A percentile compares a stretch with the other conserved stretches of the same genome.
These are phyloP conservation scores for Eruca vesicaria DNA, from an alignment of 441 rosid genomes.

Conservation along the genomic window DNA sequence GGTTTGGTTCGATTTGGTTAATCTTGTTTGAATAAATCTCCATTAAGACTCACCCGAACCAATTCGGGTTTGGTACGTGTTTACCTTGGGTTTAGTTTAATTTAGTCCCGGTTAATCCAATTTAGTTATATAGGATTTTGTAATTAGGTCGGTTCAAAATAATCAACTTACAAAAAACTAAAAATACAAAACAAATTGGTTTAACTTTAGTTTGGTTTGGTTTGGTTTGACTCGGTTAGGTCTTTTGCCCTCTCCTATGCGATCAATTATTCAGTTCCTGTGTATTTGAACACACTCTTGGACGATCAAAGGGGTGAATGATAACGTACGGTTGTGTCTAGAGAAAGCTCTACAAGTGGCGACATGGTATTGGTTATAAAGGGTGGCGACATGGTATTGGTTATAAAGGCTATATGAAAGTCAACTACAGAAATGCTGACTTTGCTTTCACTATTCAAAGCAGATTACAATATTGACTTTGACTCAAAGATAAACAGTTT, in stretches of 20 bases:
- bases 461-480: background rate
- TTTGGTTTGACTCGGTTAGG: too few relatives aligned
- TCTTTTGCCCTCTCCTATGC: too few relatives aligned
- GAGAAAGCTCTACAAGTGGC: background rate
- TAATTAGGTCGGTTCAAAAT: too few relatives aligned
- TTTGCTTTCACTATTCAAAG: background rate
- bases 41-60: background rate
- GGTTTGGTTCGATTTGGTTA: background rate
- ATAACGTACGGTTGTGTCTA: conserved; percentile 18
- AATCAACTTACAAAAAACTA: too few relatives aligned
- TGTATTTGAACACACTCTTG: conserved; percentile 8
- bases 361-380: too few relatives aligned
- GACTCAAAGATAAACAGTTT: background rate
- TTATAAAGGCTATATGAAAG: background rate
- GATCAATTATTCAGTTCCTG: background rate
- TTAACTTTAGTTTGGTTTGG: too few relatives aligned
- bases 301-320: background rate
- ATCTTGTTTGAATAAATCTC: background rate
- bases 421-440: background rate
- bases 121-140: too few relatives aligned
- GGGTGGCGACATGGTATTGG: background rate
- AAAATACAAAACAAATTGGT: too few relatives aligned
- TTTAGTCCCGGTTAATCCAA: too few relatives aligned
- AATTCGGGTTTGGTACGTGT: too few relatives aligned
- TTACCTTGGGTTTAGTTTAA: too few relatives aligned